Percentiles rank a stretch among this genome's conserved stretches.
Conservation (phyloP, 306 rosid genomes). For the Prinsepia uniflora region DNA sequence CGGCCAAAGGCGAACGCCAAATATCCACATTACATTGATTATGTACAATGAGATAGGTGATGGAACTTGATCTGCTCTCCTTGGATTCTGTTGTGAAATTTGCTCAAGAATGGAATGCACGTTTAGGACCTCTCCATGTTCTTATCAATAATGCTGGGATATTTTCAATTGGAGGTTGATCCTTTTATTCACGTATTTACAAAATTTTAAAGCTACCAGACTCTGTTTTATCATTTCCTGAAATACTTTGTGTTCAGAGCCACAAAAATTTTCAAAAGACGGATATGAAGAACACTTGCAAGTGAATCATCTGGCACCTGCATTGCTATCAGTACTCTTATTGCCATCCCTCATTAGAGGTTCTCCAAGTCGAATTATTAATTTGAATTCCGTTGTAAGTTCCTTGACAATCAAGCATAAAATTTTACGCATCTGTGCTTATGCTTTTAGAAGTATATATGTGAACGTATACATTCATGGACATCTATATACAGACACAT, state of each 20-base stretch:
- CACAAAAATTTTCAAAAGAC: slow-evolving; percentile 81
- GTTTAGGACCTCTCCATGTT: slow-evolving; percentile 75
- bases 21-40: background rate
- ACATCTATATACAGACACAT: background rate
- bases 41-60: slow-evolving; percentile 41
- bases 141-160: slow-evolving; percentile 98
- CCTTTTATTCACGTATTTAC: background rate
- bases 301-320: slow-evolving; percentile 97
- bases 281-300: slow-evolving; percentile 96
- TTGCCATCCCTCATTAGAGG: slow-evolving; percentile 95
- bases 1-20: background rate
- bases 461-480: background rate
- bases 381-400: slow-evolving; percentile 87
- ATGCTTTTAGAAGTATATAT: background rate
- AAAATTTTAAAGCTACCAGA: background rate
- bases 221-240: slow-evolving; percentile 11
- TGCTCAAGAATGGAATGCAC: slow-evolving; percentile 84
- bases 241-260: slow-evolving; percentile 50
- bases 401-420: slow-evolving; percentile 14
- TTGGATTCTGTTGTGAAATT: slow-evolving; percentile 86
- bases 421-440: background rate
- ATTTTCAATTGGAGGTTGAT: slow-evolving; percentile 89
- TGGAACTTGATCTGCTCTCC: slow-evolving; percentile 90
- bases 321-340: slow-evolving; percentile 85
- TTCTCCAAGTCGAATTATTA: slow-evolving; percentile 91